These are phyloP conservation scores for Musa balbisiana DNA, from an alignment of 202 grass and related monocot genomes.

Conservation along the genomic window DNA sequence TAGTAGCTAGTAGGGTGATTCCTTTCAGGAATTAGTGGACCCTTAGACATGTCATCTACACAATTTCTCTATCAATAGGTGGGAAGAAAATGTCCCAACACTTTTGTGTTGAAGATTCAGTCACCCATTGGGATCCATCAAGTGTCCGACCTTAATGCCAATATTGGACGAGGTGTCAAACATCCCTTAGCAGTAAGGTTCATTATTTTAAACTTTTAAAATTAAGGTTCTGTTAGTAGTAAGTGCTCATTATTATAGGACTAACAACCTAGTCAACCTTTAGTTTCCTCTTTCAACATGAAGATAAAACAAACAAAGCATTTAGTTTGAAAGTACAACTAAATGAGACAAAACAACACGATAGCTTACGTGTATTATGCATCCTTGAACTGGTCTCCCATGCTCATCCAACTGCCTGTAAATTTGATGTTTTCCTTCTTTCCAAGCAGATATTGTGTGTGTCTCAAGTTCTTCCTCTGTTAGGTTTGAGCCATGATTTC, in stretches of 20 bases:
- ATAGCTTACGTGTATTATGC: slow-evolving; percentile 60
- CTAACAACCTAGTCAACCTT: not conserved
- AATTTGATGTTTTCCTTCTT: slow-evolving; percentile 71
- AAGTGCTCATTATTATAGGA: not conserved
- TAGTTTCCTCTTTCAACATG: not conserved
- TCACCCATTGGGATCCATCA: too few species aligned
- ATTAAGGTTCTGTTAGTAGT: not conserved
- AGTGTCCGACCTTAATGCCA: too few species aligned
- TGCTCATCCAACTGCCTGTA: slow-evolving; percentile 55
- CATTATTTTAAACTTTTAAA: too few species aligned
- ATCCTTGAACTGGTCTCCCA: slow-evolving; percentile 44
- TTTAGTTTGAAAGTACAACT: not conserved
- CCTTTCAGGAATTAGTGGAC: too few species aligned
- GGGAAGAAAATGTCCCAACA: too few species aligned
- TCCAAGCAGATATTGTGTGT: slow-evolving; percentile 98
- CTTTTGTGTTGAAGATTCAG: too few species aligned
- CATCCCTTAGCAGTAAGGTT: too few species aligned
- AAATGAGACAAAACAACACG: not conserved
- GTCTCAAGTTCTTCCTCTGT: slow-evolving; percentile 97
- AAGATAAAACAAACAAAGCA: not conserved
- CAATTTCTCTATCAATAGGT: too few species aligned
- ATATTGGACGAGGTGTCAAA: too few species aligned
- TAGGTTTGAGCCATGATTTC: slow-evolving; percentile 84
- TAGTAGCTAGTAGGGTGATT: too few species aligned
- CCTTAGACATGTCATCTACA: too few species aligned